Evolutionary conservation across 2,329 filamentous ascomycete genomes (phyloP).

Genomic region (Penicillium sp.): DNA sequence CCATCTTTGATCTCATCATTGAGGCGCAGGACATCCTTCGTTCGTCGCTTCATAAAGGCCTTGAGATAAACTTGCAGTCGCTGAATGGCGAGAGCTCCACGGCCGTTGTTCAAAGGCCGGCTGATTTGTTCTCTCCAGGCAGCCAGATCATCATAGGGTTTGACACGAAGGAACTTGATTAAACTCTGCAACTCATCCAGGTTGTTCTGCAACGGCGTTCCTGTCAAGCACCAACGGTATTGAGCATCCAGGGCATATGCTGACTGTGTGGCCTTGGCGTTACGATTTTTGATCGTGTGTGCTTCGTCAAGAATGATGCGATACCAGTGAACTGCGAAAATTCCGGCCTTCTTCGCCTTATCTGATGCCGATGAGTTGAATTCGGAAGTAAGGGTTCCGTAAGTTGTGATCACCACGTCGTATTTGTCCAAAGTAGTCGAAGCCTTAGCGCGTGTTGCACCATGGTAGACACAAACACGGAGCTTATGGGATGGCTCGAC

Average conservation of each 20-base stretch:
- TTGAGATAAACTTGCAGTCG: constrained; percentile 79
- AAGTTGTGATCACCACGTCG: constrained; percentile 96
- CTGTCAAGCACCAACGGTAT: constrained; percentile 93
- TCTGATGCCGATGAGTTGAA: constrained; percentile 61
- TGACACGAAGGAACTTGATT: constrained; percentile 86
- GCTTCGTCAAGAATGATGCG: constrained; percentile 93
- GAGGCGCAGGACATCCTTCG: constrained; percentile 91
- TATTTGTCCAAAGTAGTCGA: constrained; percentile 73
- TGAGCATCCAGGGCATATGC: constrained; percentile 79
- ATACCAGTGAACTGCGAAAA: constrained; percentile 92
- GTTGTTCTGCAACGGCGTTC: constrained; percentile 97
- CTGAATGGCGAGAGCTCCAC: constrained; percentile 82
- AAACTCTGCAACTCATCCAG: constrained; percentile 92
- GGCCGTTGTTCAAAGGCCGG: constrained; percentile 80
- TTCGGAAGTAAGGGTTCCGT: constrained; percentile 91
- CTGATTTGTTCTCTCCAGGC: constrained; percentile 93
- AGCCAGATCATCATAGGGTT: constrained; percentile 79
- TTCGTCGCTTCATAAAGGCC: constrained; percentile 98
- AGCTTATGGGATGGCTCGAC: constrained; percentile 66
- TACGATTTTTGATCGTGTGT: constrained; percentile 97
- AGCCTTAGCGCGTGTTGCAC: constrained; percentile 75
- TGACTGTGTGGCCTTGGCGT: constrained; percentile 90
- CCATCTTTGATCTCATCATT: constrained; percentile 76
- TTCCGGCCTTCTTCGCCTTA: constrained; percentile 67
- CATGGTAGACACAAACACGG: constrained; percentile 86